Evolutionary conservation across 306 rosid species (phyloP).

Genomic region (Cucurbita maxima): DNA sequence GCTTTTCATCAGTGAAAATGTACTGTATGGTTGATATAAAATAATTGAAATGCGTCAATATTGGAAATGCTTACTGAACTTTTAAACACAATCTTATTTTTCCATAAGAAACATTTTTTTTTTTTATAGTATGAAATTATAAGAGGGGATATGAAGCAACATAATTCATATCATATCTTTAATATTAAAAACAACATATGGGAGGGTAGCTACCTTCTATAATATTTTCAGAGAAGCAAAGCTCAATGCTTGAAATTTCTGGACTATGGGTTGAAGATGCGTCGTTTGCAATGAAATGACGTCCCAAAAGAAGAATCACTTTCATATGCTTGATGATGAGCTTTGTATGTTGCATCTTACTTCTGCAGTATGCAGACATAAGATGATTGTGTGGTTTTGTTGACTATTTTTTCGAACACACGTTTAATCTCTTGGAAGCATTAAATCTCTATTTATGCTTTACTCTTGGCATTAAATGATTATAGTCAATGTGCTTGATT

Average conservation of each 20-base stretch:
- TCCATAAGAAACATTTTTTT: no score
- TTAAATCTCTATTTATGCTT: neutral
- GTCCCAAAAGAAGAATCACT: neutral
- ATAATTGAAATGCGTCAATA: neutral
- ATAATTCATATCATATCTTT: neutral
- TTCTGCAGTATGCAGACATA: neutral
- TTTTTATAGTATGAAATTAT: neutral
- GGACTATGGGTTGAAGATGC: neutral
- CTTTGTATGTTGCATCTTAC: neutral
- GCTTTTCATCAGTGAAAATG: neutral
- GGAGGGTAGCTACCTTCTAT: neutral
- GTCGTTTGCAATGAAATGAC: neutral
- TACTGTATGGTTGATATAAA: neutral
- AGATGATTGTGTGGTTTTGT: neutral
- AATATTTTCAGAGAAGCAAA: neutral
- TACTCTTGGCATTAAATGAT: neutral
- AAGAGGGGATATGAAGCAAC: neutral
- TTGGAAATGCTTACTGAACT: neutral
- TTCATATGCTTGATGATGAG: neutral
- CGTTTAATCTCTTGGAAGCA: neutral
- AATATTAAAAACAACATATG: neutral
- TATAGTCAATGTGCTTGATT: constrained; percentile 3
- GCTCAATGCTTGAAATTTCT: neutral
- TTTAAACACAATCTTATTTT: neutral
- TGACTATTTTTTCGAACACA: neutral